Conservation (phyloP, 192 early-diverging fungal genomes). For the Helicostylum pulchrum region DNA sequence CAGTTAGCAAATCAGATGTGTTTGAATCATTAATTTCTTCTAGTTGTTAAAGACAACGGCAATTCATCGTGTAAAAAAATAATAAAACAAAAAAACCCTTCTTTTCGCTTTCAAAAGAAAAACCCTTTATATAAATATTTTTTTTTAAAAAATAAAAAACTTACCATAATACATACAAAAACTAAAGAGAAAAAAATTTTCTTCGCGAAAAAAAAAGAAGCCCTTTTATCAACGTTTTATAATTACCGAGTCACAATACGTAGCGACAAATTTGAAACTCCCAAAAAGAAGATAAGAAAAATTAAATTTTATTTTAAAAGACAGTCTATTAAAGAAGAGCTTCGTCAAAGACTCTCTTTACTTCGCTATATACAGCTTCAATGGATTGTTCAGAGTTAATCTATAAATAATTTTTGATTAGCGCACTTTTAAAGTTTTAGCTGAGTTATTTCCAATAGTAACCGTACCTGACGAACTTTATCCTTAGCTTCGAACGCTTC, state of each 20-base stretch:
- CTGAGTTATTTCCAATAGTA: too few relatives aligned
- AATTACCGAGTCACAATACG: background rate
- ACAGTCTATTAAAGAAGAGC: background rate
- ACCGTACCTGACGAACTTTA: slow-evolving; percentile 75
- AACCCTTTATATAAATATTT: background rate
- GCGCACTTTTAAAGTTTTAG: too few relatives aligned
- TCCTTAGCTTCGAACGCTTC: slow-evolving; percentile 65
- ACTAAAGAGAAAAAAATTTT: background rate
- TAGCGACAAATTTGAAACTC: background rate
- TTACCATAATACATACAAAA: background rate
- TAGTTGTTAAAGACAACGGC: background rate
- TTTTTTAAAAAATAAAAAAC: background rate
- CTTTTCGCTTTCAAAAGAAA: background rate
- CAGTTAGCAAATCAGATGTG: slow-evolving; percentile 7
- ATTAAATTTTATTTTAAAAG: background rate
- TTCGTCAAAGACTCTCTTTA: slow-evolving; percentile 57
- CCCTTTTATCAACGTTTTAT: too few relatives aligned
- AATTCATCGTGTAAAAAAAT: background rate
- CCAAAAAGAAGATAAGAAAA: background rate
- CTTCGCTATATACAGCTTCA: slow-evolving; percentile 65
- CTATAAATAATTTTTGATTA: background rate
- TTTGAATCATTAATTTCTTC: background rate
- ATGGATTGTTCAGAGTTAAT: slow-evolving; percentile 51
- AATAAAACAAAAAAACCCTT: background rate
- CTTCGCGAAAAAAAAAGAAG: background rate